Percentiles rank a stretch among this genome's conserved stretches.
These are phyloP conservation scores for Chloranthus sessilifolius DNA, from an alignment of 164 flowering plant species.

Conservation along the genomic window DNA sequence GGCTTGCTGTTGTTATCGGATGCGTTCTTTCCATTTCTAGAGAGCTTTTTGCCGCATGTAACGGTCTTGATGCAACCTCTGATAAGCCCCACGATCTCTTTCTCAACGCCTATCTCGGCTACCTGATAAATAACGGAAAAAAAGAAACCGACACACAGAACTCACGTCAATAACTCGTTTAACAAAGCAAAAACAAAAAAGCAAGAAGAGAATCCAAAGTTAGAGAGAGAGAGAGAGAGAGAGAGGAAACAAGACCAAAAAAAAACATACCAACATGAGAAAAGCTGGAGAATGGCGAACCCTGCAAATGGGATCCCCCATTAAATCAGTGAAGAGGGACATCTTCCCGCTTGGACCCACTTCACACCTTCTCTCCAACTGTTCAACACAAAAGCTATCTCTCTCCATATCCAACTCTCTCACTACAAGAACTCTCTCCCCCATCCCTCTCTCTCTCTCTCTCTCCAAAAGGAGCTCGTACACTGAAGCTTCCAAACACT, in stretches of 20 bases:
- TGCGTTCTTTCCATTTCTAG: slow-evolving; percentile 28
- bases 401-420: slow-evolving; percentile 58
- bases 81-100: slow-evolving; percentile 73
- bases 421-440: slow-evolving; percentile 29
- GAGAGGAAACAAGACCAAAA: not conserved
- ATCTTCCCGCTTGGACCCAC: slow-evolving; percentile 72
- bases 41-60: slow-evolving; percentile 65
- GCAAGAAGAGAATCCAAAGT: not conserved
- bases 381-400: slow-evolving; percentile 52
- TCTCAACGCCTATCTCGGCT: slow-evolving; percentile 39
- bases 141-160: not conserved
- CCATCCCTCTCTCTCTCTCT: not conserved
- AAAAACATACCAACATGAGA: slow-evolving; percentile 66
- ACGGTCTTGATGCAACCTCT: slow-evolving; percentile 95
- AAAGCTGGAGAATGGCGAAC: slow-evolving; percentile 85
- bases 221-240: not conserved
- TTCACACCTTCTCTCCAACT: slow-evolving; percentile 74
- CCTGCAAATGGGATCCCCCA: slow-evolving; percentile 93
- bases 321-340: slow-evolving; percentile 74
- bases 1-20: slow-evolving; percentile 10
- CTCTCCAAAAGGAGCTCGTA: not conserved
- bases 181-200: not conserved
- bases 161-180: not conserved
- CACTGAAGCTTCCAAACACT: not conserved
- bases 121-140: slow-evolving; percentile 32